Base-by-base conservation (phyloP, 257 asterid species). In the Hygrophila difformis region DNA sequence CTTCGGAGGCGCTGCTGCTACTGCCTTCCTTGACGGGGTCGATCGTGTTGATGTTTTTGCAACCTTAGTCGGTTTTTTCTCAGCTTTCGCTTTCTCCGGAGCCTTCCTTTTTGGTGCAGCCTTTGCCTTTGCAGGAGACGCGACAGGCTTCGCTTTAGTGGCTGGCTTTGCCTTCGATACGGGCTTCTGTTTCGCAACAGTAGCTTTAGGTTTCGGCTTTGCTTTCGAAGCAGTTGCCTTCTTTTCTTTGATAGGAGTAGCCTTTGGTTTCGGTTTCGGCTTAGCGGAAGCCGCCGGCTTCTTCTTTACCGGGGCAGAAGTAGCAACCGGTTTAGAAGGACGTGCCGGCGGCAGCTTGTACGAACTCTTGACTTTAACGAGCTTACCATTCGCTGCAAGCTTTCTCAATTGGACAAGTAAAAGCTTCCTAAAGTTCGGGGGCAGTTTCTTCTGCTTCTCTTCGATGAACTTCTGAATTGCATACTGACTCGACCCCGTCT, bases 401-500 rank as follows among this genome's bases (percentile, higher is more conserved):
- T 76, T 88, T 79, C 39, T 81, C 82, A 84, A 60, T 22, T 88
- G 95, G 44, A 62, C 53, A 1, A 81, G 68, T 55, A 88, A 57
- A 3, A 81, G 51, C 73, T 76, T 88, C 58, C 51, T 79, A 56
- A 88, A 88, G 63, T 88, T 88, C 2, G 78, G 8, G 0, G 95
- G 93, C n/a, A 88, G 75, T 39, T 20, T 64, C 56, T 78, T 81
- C 46, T 88, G 84, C 59, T 84, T 84, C 0, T 81, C 93, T 15
- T 81, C 95, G 4, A 72, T 67, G 58, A 76, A 84, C 57, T 84
- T 88, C 49, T 63, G 34, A 6, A 88, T 81, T 12, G 97, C 97
- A 28, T 74, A 61, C 46, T 76, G 97, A 15, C 97, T 88, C 45
- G 97, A 88, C 44, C 95, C 95, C 1, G 86, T 70, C 51, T 51